Evolutionary conservation across 805 yeast species (phyloP), one percentile per base, ranked within the genome.

Genomic region (Wickerhamomyces bisporus): DNA sequence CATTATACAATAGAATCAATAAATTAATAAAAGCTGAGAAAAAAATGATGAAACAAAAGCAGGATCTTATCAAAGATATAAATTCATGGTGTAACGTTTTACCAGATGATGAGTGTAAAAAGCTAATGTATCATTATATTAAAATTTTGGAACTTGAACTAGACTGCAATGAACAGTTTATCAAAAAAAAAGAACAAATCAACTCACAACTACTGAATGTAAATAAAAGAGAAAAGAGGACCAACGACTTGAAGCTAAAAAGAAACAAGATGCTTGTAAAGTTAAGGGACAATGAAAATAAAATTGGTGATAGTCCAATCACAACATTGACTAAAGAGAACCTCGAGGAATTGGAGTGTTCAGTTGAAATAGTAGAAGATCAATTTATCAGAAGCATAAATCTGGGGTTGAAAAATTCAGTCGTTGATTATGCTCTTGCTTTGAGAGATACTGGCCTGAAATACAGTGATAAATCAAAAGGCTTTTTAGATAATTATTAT

Each of bases 311-410:
- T 34, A 66, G 71, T 21, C 66, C 70, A 14, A 57, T 55, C 7
- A 65, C 75, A 1, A 55, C 67, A 13, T 52, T 74, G 15, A 55
- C 71, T 2, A 63, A 61, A 40, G 85, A 78, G 48, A 63, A 65
- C 36, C 51, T 77, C 25, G 83, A 77, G 50, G 77, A 73, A 44
- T 57, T 70, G 39, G 64, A 65, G 30, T 65, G 70, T 42, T 68
- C 75, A 26, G 61, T 73, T n/a, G 74, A 67, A 38, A 71, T 77
- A 17, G 73, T 74, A 6, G 72, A 72, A 41, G 70, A 65, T 23
- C 83, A 78, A 49, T 63, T 68, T 34, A 58, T 64, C 8, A 63
- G 75, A 32, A 62, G 77, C 0, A 68, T 78, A 17, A 63, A 65
- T 31, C 62, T 55, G 20, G 66, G 68, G 11, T 60, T 78, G 43